Evolutionary conservation across 805 yeast genomes (phyloP), one percentile per base, ranked within the genome.

Genomic region (Saccharomycopsis amapae): DNA sequence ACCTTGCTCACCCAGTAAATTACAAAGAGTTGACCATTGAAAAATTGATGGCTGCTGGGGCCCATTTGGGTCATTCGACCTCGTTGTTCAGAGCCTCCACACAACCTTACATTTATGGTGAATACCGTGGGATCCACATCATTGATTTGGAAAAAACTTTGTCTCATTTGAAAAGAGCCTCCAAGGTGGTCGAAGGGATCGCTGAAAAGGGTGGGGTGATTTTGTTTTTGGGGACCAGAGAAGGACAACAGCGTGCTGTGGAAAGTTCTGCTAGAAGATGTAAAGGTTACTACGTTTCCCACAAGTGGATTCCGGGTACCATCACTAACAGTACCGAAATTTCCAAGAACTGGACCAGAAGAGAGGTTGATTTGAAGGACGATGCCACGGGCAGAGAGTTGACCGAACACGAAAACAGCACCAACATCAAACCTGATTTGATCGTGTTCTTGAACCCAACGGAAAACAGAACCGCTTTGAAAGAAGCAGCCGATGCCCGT

Each of bases 281-380:
- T 45, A 72, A 77, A 48, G 96, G 95, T 13, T 87, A 78, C 64
- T 88, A 82, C 59, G 89, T 93, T 18, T 71, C 83, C 19, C 73
- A 78, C 39, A 78, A 88, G 59, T 93, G 98, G 98, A 76, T 85
- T 49, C 96, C 97, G 2, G 98, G 98, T 54, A 84, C 94, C 20
- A 72, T 93, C 54, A 87, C 97, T 38, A 93, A 93, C 65, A 78
- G 86, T 45, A 69, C 79, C 25, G 84, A 78, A 59, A 79, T 83
- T 19, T 66, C 76, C 7, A 66, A 68, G 33, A 64, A 65, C 34
- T 77, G 79, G 75, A 79, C 77, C 36, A 76, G 84, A 57, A 76
- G 74, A 48, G 94, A 86, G 66, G 78, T 89, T 40, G 87, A 87
- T 62, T 73, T 83, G 77, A 73, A 65, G 18, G 90, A 88, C 59